Conservation (phyloP, 768 basidiomycete species). For the Lanmaoa pseudosensibilis region DNA sequence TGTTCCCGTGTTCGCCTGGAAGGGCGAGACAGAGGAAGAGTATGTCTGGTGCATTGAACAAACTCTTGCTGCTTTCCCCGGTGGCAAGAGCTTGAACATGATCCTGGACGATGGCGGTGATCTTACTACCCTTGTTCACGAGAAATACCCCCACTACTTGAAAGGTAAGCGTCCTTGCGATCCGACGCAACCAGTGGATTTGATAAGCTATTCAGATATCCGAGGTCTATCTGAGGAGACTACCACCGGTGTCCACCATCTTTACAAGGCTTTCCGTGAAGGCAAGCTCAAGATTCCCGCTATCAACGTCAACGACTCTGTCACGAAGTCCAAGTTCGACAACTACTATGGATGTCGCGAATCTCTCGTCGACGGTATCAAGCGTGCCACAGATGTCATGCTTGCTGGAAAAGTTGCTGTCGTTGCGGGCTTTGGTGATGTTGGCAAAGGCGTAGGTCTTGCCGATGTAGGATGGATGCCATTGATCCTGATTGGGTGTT, state of each 20-base stretch:
- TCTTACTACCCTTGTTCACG: slow-evolving; percentile 90
- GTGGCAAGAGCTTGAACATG: slow-evolving; percentile 89
- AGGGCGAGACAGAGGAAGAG: slow-evolving; percentile 99
- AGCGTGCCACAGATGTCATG: slow-evolving; percentile 99
- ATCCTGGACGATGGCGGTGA: slow-evolving; percentile 99
- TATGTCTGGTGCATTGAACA: slow-evolving; percentile 99
- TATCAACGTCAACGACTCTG: slow-evolving; percentile 99
- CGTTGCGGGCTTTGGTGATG: slow-evolving; percentile 98
- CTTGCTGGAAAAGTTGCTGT: slow-evolving; percentile 99
- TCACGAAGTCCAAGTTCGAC: slow-evolving; percentile 99
- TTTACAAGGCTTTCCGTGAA: slow-evolving; percentile 97
- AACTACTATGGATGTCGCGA: slow-evolving; percentile 99
- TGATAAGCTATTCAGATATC: slow-evolving; percentile 52
- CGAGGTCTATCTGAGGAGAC: slow-evolving; percentile 98
- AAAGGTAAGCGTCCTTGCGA: slow-evolving; percentile 43
- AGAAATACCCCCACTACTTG: slow-evolving; percentile 92
- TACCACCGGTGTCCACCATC: slow-evolving; percentile 98
- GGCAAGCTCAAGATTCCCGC: slow-evolving; percentile 96
- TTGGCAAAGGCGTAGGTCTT: slow-evolving; percentile 92
- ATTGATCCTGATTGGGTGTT: slow-evolving; percentile 2
- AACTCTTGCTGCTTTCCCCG: slow-evolving; percentile 84
- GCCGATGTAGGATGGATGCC: background rate
- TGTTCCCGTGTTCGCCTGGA: slow-evolving; percentile 99
- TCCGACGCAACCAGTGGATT: background rate
- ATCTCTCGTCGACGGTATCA: slow-evolving; percentile 99